Evolutionary conservation across 2,329 filamentous ascomycete genomes (phyloP), one percentile per base, ranked within the genome.

Genomic region (Diaporthe longicolla): DNA sequence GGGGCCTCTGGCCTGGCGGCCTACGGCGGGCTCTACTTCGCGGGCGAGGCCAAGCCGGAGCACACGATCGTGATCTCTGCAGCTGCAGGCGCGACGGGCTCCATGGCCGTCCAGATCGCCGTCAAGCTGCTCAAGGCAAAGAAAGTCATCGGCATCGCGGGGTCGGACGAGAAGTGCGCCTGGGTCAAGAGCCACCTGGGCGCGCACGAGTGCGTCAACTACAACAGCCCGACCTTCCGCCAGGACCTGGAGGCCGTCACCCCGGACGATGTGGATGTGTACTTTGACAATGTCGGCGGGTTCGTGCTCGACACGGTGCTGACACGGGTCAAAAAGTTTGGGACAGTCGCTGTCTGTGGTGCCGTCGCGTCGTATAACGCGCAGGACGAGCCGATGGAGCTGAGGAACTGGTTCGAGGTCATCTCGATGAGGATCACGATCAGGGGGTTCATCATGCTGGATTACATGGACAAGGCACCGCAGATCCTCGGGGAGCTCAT

Each of bases 201-300:
- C 9, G 87, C 87, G 9, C 87, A 91, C 78, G 79, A 85, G 9
- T 89, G 87, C 77, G 76, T 91, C 73, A 88, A 90, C 81, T 90
- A 90, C 80, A 88, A 89, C 78, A 81, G 81, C 9, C 73, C 82
- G 1, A 81, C 81, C 3, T 90, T 89, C 77, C 81, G 82, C 54
- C 77, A 85, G 70, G 83, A 89, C 32, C 81, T 90, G 2, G 80
- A 80, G 73, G 82, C 82, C 13, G 87, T 83, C 5, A 88, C 87
- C 0, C 83, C 84, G 2, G 83, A 84, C n/a, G 87, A 84, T 77
- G 87, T 88, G 1, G 86, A 89, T 19, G 81, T 89, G 10, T 88
- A 86, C 77, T 87, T 85, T 72, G 87, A 88, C 77, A 88, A 88
- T 74, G 85, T 88, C 4, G 87, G 87, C 9, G 87, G 86, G 5